Base-by-base conservation (phyloP, 2,329 filamentous ascomycete species). In the Penicillium sp. region DNA sequence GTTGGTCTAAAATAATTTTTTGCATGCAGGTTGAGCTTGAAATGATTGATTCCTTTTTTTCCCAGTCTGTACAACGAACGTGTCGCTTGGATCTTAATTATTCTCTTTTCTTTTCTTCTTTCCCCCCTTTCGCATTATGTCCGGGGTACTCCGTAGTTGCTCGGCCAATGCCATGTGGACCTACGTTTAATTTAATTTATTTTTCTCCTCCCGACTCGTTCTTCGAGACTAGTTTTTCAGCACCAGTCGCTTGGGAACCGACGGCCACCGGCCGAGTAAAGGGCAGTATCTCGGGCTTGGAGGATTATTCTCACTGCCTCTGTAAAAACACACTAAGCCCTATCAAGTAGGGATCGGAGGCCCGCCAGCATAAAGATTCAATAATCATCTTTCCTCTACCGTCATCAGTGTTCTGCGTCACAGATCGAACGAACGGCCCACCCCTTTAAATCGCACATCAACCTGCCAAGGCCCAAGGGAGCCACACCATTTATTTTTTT, bases 161-260 rank as follows among this genome's bases (percentile, higher is more conserved):
- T 35, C n/a, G 4, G 28, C n/a, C n/a, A 33, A 35, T 33, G 46
- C 46, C 46, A 51, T 35, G 46, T 51, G 46, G 46, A 28, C n/a
- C 46, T 22, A 46, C n/a, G 19, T 49, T 13, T 10, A n/a, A 37
- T 60, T 55, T 52, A 35, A 14, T 33, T 37, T 60, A 60, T 25
- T 49, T 22, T 38, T 60, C 46, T 43, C 30, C n/a, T 26, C 52
- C 46, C 40, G n/a, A 33, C 52, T 37, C 30, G 19, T 58, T 59
- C 43, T 61, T 62, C 54, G 19, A 65, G 53, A 42, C 52, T 65
- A 63, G 55, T 30, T 26, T 48, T 11, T 14, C 45, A 62, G 60
- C 53, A 58, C 63, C 59, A 64, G 61, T 64, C 56, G 55, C 59
- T 57, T 56, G 63, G 65, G 62, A 67, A 67, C 65, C 68, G 66